Percentiles rank a stretch among this genome's conserved stretches.
phyloP scores from a whole-genome alignment of 2,329 filamentous ascomycete species.

The Trichophyton verrucosum region DNA sequence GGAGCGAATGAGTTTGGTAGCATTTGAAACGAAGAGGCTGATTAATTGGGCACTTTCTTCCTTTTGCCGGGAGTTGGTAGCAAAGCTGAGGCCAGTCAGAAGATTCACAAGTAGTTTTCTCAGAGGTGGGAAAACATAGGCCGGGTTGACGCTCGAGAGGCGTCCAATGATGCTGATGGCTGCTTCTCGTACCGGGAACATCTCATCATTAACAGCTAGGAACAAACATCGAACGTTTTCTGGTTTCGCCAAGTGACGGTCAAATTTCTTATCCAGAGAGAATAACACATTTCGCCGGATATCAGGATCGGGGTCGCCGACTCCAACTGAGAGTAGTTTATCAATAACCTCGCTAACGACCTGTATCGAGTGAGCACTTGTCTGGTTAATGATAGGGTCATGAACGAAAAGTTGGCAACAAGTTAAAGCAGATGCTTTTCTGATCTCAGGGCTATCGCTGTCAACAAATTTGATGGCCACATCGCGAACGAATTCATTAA shows the following conservation, averaged over 20 bases:
- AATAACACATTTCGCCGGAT: conserved; percentile 81
- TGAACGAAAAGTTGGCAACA: conserved; percentile 96
- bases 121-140: conserved; percentile 91
- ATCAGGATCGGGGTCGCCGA: conserved; percentile 78
- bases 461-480: conserved; percentile 98
- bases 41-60: conserved; percentile 92
- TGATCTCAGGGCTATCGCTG: conserved; percentile 83
- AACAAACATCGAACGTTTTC: conserved; percentile 95
- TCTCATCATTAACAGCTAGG: conserved; percentile 87
- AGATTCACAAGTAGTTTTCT: conserved; percentile 93
- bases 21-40: conserved; percentile 83
- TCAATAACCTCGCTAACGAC: conserved; percentile 97
- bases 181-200: conserved; percentile 83
- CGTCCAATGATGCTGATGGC: conserved; percentile 94
- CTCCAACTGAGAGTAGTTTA: conserved; percentile 84
- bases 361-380: conserved; percentile 89
- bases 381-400: conserved; percentile 96
- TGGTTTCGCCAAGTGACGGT: conserved; percentile 89
- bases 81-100: conserved; percentile 90
- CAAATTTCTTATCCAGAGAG: conserved; percentile 85
- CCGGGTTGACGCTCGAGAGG: conserved; percentile 79
- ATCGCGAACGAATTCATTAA: conserved; percentile 97
- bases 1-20: conserved; percentile 82
- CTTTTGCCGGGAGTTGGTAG: conserved; percentile 84
- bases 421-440: conserved; percentile 87